Evolutionary conservation across 163 green algal species (phyloP), one percentile per base, ranked within the genome.

Genomic region (Scenedesmus sp.): DNA sequence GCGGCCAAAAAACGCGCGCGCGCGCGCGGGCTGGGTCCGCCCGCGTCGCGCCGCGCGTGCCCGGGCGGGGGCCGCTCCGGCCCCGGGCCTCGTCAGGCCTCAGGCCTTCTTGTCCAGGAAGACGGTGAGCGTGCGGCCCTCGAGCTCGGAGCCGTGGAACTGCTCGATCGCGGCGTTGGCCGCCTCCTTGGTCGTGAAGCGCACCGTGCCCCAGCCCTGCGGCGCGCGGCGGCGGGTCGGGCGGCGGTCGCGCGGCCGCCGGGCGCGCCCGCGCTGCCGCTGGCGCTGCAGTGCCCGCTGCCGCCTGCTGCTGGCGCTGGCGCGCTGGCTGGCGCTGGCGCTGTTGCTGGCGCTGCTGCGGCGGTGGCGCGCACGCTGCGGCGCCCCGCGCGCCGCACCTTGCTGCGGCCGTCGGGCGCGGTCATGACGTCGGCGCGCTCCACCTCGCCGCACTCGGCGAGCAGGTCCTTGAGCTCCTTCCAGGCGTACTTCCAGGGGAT

Each of bases 191-290:
- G 81, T 89, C n/a, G 81, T 82, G 80, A 97, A 98, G 36, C 85
- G 86, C 10, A 97, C 87, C 48, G 92, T 97, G 78, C 95, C 95
- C 77, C 96, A 98, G 31, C 95, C 95, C 86, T 95, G 89, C 50
- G 31, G n/a, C n/a, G n/a, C n/a, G n/a, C n/a, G n/a, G n/a, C n/a
- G n/a, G n/a, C n/a, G n/a, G n/a, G n/a, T n/a, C n/a, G n/a, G n/a
- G n/a, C n/a, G n/a, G n/a, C n/a, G n/a, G n/a, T n/a, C n/a, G n/a
- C n/a, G n/a, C n/a, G n/a, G n/a, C n/a, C n/a, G n/a, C n/a, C n/a
- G n/a, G n/a, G n/a, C n/a, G n/a, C n/a, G n/a, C n/a, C n/a, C n/a
- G n/a, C n/a, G n/a, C n/a, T n/a, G n/a, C 9, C 15, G 54, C 54
- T 39, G 54, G 26, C 2, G n/a, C n/a, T 63, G 18, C 22, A 31